Conservation (phyloP, 352 stramenopile species). For the Phytophthora foliorum region DNA sequence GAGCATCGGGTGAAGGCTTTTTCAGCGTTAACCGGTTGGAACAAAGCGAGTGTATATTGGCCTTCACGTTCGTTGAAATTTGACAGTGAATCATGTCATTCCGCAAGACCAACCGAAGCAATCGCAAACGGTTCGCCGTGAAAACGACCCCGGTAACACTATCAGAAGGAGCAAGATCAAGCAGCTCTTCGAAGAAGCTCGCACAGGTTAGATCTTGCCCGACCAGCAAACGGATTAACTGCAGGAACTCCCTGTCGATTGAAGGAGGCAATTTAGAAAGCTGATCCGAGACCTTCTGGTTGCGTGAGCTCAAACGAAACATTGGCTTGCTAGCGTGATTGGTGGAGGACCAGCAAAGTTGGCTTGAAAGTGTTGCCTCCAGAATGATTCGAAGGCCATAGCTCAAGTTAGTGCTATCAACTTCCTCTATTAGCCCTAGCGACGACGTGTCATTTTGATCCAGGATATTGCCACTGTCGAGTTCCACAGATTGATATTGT, state of each 20-base stretch:
- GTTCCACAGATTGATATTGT: neutral
- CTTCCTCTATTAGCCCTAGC: conserved; percentile 26
- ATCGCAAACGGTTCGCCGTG: conserved; percentile 26
- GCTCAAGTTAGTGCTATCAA: conserved; percentile 30
- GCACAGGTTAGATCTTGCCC: conserved; percentile 37
- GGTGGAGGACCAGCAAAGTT: conserved; percentile 45
- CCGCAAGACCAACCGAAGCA: conserved; percentile 28
- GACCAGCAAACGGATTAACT: conserved; percentile 52
- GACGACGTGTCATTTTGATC: neutral
- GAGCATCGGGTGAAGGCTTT: neutral
- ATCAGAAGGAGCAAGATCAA: conserved; percentile 10
- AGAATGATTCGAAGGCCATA: conserved; percentile 42
- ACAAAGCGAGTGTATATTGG: conserved; percentile 25
- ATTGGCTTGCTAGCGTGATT: neutral
- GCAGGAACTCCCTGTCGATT: conserved; percentile 48
- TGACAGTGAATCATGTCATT: conserved; percentile 21
- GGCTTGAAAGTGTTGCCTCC: conserved; percentile 34
- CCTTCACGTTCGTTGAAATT: conserved; percentile 13
- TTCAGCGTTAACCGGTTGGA: neutral
- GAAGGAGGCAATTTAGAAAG: conserved; percentile 6
- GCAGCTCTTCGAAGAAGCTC: conserved; percentile 43
- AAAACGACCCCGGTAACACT: neutral
- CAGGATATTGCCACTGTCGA: neutral
- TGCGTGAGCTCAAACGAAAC: neutral
- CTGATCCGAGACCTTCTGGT: neutral